These are phyloP conservation scores for Corymbia citriodora DNA, from an alignment of 441 rosid genomes.

Conservation along the genomic window DNA sequence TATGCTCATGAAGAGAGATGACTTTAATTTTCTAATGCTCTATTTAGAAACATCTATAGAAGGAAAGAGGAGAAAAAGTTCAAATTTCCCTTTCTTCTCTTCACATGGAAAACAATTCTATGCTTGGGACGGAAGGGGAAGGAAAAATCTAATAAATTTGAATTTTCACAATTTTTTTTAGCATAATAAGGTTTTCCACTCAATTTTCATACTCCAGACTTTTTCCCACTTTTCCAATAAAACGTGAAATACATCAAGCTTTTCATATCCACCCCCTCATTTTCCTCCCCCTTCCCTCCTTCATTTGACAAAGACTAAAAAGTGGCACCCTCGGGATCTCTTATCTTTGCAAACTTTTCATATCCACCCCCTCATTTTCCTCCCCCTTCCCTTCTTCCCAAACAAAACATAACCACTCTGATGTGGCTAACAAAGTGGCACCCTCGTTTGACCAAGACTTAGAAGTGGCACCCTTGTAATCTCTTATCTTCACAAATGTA, in stretches of 20 bases:
- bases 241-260: not conserved
- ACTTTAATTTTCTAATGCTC: not conserved
- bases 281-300: not conserved
- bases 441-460: not conserved
- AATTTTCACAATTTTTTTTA: not conserved
- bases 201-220: not conserved
- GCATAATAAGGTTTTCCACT: not conserved
- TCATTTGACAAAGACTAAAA: not conserved
- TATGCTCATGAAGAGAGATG: not conserved
- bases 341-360: not conserved
- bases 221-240: not conserved
- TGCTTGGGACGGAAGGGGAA: not conserved
- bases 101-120: not conserved
- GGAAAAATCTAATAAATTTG: not conserved
- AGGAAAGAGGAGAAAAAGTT: not conserved
- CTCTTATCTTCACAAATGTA: not conserved
- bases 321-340: not conserved
- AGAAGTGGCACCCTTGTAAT: not conserved
- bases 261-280: not conserved
- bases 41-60: not conserved
- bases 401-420: not conserved
- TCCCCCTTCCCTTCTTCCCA: not conserved
- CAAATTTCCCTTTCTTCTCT: not conserved
- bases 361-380: not conserved
- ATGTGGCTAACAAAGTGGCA: not conserved